A percentile compares a stretch with the other conserved stretches of the same genome.
These are phyloP conservation scores for Fusarium musae DNA, from an alignment of 2,329 filamentous ascomycete species.

Conservation along the genomic window DNA sequence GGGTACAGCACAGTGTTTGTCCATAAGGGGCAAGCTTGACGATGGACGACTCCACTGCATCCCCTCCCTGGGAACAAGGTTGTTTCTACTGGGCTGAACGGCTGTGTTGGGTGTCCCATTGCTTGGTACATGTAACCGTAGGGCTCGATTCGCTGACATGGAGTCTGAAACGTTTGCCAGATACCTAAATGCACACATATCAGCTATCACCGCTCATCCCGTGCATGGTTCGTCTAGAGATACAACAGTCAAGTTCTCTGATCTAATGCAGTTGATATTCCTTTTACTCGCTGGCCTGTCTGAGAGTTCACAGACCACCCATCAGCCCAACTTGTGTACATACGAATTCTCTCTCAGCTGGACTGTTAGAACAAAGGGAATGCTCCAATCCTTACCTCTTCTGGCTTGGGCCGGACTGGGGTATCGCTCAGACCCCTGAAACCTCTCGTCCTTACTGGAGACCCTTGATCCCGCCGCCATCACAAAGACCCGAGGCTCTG, in stretches of 20 bases:
- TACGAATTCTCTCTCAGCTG: conserved; percentile 22
- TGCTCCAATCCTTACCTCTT: conserved; percentile 9
- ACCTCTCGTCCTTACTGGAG: conserved; percentile 7
- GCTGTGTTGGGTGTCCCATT: neutral
- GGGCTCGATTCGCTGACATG: conserved; percentile 3
- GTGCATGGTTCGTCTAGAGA: neutral
- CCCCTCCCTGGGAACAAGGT: conserved; percentile 1
- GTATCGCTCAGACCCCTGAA: conserved; percentile 21
- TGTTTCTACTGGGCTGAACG: conserved; percentile 23
- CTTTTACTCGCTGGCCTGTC: neutral
- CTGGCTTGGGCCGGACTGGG: conserved; percentile 13
- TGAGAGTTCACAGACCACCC: neutral
- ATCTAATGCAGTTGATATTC: neutral
- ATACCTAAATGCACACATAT: conserved; percentile 3
- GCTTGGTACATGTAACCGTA: neutral
- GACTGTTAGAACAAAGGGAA: conserved; percentile 6
- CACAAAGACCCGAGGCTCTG: neutral
- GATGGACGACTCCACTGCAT: neutral
- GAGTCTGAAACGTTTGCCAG: conserved; percentile 9
- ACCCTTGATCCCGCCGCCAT: conserved; percentile 23
- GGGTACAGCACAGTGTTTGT: conserved; percentile 20
- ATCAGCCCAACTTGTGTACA: conserved; percentile 6
- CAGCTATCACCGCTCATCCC: neutral
- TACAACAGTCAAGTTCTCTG: neutral
- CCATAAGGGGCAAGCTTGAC: conserved; percentile 8